A percentile compares a stretch with the other conserved stretches of the same genome.
Evolutionary conservation across 2,329 filamentous ascomycete genomes (phyloP).

Genomic region (Fusarium sp.): DNA sequence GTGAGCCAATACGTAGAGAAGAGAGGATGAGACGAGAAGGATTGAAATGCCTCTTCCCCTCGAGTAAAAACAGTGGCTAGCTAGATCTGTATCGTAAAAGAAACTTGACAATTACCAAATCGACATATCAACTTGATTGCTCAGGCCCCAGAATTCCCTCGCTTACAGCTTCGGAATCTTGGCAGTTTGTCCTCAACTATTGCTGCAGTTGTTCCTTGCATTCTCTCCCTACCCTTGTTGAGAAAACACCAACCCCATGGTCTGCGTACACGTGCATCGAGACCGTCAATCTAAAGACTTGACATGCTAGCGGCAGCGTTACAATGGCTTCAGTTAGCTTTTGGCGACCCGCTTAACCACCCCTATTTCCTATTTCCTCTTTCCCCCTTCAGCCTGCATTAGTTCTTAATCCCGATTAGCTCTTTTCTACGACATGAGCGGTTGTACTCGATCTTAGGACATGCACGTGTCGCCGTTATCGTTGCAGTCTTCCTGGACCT

Average conservation of each 20-base stretch:
- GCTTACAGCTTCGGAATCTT: neutral
- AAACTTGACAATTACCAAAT: neutral
- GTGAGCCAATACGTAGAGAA: neutral
- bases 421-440: neutral
- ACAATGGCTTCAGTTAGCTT: neutral
- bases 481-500: constrained; percentile 1
- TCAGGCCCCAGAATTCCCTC: neutral
- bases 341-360: too few species aligned
- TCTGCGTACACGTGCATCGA: neutral
- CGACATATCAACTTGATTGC: neutral
- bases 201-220: neutral
- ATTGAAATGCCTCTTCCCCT: neutral
- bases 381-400: neutral
- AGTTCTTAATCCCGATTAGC: neutral
- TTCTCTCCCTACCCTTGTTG: neutral
- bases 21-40: neutral
- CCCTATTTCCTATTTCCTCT: neutral
- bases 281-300: neutral
- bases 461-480: neutral
- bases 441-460: neutral
- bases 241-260: neutral
- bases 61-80: neutral
- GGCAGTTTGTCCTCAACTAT: neutral
- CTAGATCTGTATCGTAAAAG: neutral
- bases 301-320: neutral